phyloP scores from a whole-genome alignment of 768 basidiomycete species.

The Boletus eberwhitei region DNA sequence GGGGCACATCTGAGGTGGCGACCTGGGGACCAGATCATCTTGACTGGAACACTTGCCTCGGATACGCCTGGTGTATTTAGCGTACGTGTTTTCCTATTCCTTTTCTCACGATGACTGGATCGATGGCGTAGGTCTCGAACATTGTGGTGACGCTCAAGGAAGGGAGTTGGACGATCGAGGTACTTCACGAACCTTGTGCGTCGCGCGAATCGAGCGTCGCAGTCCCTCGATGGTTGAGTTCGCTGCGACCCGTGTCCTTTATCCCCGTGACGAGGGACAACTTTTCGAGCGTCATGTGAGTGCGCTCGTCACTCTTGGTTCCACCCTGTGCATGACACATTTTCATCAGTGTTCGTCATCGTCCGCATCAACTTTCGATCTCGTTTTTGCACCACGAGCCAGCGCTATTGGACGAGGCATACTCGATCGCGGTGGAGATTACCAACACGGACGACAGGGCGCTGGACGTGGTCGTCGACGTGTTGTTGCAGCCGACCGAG shows the following conservation, averaged over 20 bases:
- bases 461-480: constrained; percentile 66
- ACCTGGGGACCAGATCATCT: constrained; percentile 48
- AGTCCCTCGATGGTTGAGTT: constrained; percentile 55
- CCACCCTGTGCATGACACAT: not conserved
- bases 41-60: constrained; percentile 59
- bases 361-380: constrained; percentile 55
- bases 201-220: constrained; percentile 31
- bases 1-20: constrained; percentile 56
- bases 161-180: constrained; percentile 63
- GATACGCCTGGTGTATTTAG: constrained; percentile 47
- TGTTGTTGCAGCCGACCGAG: constrained; percentile 78
- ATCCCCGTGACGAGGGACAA: constrained; percentile 49
- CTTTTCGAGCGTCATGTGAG: constrained; percentile 48
- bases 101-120: not conserved
- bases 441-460: constrained; percentile 68
- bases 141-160: constrained; percentile 53
- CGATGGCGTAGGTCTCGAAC: constrained; percentile 35
- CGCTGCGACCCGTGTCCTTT: constrained; percentile 50
- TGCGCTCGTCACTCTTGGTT: not conserved
- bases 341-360: constrained; percentile 53
- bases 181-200: constrained; percentile 49
- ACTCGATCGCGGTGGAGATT: constrained; percentile 68
- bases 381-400: constrained; percentile 58
- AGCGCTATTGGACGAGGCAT: constrained; percentile 79
- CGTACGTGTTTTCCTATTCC: constrained; percentile 37